These are phyloP conservation scores for Botryococcus braunii DNA, from an alignment of 163 green algal species.

Conservation along the genomic window DNA sequence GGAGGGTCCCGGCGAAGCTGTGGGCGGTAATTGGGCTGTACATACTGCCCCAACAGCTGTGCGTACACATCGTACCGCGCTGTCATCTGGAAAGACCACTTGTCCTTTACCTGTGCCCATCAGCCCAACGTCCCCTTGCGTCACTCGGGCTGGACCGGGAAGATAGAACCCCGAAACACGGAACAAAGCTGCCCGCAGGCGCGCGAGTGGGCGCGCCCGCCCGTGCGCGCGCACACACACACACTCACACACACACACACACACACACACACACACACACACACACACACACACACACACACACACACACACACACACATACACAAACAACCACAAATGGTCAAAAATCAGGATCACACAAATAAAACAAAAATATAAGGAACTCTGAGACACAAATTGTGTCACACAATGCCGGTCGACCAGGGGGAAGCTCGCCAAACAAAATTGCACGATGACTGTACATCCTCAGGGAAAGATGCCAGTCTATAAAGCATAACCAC, in stretches of 20 bases:
- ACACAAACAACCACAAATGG: too few species aligned
- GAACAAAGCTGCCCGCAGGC: neutral
- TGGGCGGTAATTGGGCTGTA: slow-evolving; percentile 69
- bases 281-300: too few species aligned
- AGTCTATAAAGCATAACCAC: neutral
- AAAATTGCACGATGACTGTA: too few species aligned
- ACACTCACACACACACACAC: too few species aligned
- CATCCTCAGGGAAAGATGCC: too few species aligned
- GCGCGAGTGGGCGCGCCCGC: neutral
- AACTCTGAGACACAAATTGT: neutral
- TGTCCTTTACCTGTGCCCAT: slow-evolving; percentile 71
- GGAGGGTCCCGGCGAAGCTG: slow-evolving; percentile 77
- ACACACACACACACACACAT: too few species aligned
- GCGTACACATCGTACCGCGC: slow-evolving; percentile 87
- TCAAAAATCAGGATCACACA: neutral
- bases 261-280: too few species aligned
- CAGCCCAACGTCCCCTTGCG: neutral
- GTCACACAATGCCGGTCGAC: too few species aligned
- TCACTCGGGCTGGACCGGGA: neutral
- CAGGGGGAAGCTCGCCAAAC: too few species aligned
- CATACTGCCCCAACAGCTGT: slow-evolving; percentile 67
- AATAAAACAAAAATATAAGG: neutral
- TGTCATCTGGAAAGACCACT: slow-evolving; percentile 93
- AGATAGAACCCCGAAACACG: neutral
- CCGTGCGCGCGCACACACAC: neutral